Evolutionary conservation across 2,329 filamentous ascomycete species (phyloP), one percentile per base, ranked within the genome.

Genomic region (Lecanicillium sp.): DNA sequence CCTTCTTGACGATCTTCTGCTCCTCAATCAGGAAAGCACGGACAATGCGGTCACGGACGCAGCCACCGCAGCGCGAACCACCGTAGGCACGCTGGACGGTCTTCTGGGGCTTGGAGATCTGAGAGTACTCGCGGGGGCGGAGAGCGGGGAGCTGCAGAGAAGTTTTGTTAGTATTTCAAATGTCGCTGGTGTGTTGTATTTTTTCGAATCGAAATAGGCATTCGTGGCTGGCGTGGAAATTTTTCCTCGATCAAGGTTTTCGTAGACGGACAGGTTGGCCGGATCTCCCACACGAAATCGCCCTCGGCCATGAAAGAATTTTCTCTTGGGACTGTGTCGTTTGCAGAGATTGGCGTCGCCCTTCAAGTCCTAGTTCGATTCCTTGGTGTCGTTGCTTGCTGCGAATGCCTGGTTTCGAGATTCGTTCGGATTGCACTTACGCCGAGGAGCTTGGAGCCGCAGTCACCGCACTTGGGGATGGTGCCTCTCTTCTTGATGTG

Each of bases 1-100:
- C 92, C 87, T 98, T 98, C 88, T 98, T 98, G 72, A 98, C 92
- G 60, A 98, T 97, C 87, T 98, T 98, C 80, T 98, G 92, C 82
- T 98, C 92, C 79, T 98, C 94, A 55, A 98, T 97, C 68, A 98
- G 75, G 84, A 98, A 98, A 51, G 92, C 92, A 58, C 92, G 87
- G 57, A 96, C 87, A 57, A 98, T 87, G 59, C 92, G 85, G 77
- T 98, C 92, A 71, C 90, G 89, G 57, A 98, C 92, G 71, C 92
- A 98, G 79, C 87, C 92, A 65, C 85, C 88, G 78, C 92, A 98
- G 80, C 92, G 87, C 61, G 89, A 96, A 64, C 92, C 92, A 69
- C 92, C 89, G 69, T 98, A 98, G 62, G 92, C 89, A 61, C 92
- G 88, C 77, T 92, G 87, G 67, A 98, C 92, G 60, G 87, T 95